Conservation (phyloP, 805 yeast genomes). For the Metschnikowia bowlesiae region DNA sequence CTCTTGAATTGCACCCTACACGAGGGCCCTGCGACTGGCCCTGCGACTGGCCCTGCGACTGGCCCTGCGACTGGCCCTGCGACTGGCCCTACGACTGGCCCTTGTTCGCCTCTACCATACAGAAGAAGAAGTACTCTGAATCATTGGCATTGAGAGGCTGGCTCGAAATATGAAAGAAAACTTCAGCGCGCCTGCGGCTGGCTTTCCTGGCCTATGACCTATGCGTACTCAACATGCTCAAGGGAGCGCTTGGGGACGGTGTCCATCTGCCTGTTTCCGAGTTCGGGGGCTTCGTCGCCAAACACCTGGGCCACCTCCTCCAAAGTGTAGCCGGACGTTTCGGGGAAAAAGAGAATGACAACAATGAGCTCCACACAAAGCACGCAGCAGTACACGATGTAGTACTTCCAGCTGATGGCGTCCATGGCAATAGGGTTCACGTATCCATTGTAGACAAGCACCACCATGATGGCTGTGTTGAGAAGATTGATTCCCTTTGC, state of each 20-base stretch:
- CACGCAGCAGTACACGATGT: conserved; percentile 35
- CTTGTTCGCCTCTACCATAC: no score
- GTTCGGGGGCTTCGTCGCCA: conserved; percentile 27
- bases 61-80: no score
- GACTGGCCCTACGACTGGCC: no score
- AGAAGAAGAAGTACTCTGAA: no score
- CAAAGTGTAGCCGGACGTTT: conserved; percentile 41
- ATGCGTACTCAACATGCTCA: conserved; percentile 14
- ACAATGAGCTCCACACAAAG: conserved; percentile 26
- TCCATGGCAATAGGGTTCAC: conserved; percentile 36
- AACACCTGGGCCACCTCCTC: conserved; percentile 42
- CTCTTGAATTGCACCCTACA: no score
- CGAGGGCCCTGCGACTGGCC: no score
- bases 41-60: no score
- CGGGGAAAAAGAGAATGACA: conserved; percentile 35
- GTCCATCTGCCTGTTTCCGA: conserved; percentile 8
- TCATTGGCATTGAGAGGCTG: no score
- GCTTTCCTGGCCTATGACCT: no score
- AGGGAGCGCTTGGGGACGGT: conserved; percentile 1
- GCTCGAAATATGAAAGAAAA: no score
- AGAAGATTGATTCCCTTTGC: conserved; percentile 39
- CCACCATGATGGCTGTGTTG: conserved; percentile 18
- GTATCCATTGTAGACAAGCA: conserved; percentile 21
- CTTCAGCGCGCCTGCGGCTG: no score
- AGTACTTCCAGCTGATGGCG: conserved; percentile 40